Percentiles rank a stretch among this genome's conserved stretches.
These are phyloP conservation scores for Bipolaris gigantea DNA, from an alignment of 2,329 filamentous ascomycete genomes.

Conservation along the genomic window DNA sequence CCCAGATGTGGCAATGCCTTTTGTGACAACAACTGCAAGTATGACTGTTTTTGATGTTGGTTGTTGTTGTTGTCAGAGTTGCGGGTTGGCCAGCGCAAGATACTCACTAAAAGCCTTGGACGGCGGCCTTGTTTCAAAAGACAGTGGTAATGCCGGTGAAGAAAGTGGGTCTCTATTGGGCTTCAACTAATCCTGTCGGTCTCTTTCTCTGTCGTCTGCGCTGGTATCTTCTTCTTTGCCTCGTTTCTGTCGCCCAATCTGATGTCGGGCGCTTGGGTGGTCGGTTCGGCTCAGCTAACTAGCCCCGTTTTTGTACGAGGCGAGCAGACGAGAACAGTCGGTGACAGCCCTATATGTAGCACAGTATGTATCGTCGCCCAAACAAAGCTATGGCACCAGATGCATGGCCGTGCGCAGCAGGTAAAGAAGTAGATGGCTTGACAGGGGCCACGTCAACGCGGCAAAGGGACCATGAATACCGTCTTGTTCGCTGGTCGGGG, in stretches of 20 bases:
- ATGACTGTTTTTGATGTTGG: background rate
- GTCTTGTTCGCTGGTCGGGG: slow-evolving; percentile 20
- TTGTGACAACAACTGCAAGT: slow-evolving; percentile 1
- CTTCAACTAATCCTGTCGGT: background rate
- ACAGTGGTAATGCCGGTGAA: slow-evolving; percentile 1
- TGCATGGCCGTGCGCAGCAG: background rate
- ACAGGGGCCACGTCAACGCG: background rate
- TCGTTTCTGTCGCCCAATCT: slow-evolving; percentile 1
- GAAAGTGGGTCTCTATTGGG: slow-evolving; percentile 6
- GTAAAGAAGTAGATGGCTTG: background rate
- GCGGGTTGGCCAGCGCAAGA: background rate
- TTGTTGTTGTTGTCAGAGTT: background rate
- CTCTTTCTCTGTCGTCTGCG: background rate
- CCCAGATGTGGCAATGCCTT: background rate
- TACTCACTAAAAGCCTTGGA: background rate
- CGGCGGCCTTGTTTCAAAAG: background rate
- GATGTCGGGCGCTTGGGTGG: background rate
- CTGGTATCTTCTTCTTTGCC: background rate
- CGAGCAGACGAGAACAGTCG: background rate
- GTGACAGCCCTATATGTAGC: background rate
- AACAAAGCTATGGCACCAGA: background rate
- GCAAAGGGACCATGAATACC: background rate
- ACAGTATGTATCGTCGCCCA: background rate
- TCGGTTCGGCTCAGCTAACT: background rate
- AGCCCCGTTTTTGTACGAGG: slow-evolving; percentile 1